These are phyloP conservation scores for Saccharomycopsis synnaedendra DNA, from an alignment of 805 yeast genomes.

Conservation along the genomic window DNA sequence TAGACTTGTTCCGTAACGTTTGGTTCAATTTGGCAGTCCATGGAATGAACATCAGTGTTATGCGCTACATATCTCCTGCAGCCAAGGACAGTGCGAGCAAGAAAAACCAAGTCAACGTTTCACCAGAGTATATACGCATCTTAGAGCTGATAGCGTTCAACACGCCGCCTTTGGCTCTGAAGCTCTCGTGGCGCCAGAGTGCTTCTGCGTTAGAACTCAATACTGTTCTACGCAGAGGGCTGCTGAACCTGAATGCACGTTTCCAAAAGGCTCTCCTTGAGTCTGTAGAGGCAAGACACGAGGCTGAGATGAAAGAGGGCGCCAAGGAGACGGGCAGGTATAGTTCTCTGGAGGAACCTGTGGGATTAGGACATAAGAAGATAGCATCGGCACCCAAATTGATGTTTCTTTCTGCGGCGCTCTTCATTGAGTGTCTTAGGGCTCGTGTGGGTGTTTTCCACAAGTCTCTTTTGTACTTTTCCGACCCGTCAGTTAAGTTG, in stretches of 20 bases:
- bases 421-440: constrained; percentile 68
- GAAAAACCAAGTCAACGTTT: not conserved
- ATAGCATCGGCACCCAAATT: constrained; percentile 39
- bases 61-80: not conserved
- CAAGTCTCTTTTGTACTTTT: constrained; percentile 62
- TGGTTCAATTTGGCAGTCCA: constrained; percentile 94
- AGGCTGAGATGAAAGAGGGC: not conserved
- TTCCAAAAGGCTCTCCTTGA: constrained; percentile 57
- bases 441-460: constrained; percentile 76
- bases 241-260: constrained; percentile 70
- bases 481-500: constrained; percentile 72
- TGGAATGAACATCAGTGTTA: constrained; percentile 55
- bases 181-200: constrained; percentile 64
- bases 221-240: constrained; percentile 80
- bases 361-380: constrained; percentile 2
- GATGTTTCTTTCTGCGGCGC: constrained; percentile 79
- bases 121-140: constrained; percentile 31
- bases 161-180: constrained; percentile 83
- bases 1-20: constrained; percentile 64
- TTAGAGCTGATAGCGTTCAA: constrained; percentile 62
- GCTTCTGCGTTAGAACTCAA: constrained; percentile 91
- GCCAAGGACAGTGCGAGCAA: not conserved
- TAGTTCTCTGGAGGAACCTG: not conserved
- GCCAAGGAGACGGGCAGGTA: not conserved
- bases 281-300: not conserved